A percentile compares a stretch with the other conserved stretches of the same genome.
Evolutionary conservation across 148 eudicot genomes (phyloP).

Genomic region (Arbutus unedo): DNA sequence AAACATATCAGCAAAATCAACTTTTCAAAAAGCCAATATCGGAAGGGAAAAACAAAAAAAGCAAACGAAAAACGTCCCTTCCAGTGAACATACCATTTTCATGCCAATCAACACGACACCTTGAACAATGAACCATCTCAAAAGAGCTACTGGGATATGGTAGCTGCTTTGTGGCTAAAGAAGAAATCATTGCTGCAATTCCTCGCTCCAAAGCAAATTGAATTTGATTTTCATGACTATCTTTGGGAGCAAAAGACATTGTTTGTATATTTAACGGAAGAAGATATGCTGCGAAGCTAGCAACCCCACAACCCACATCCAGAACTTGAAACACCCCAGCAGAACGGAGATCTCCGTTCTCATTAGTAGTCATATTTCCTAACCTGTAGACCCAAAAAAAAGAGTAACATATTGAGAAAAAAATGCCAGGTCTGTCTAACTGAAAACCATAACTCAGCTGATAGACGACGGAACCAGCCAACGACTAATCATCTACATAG

Average conservation of each 20-base stretch:
- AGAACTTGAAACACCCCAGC: constrained; percentile 88
- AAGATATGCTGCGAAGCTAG: constrained; percentile 91
- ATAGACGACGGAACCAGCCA: background rate
- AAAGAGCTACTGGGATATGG: constrained; percentile 89
- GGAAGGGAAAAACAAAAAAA: background rate
- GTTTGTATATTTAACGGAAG: constrained; percentile 74
- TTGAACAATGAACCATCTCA: constrained; percentile 96
- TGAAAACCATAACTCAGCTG: background rate
- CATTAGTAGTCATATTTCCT: constrained; percentile 88
- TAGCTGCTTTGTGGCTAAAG: constrained; percentile 82
- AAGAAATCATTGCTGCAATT: constrained; percentile 88
- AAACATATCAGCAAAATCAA: background rate
- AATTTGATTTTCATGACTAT: constrained; percentile 94
- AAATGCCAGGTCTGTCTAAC: background rate
- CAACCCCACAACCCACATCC: constrained; percentile 99
- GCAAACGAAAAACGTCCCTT: background rate
- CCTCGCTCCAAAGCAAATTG: constrained; percentile 97
- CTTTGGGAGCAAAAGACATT: constrained; percentile 98
- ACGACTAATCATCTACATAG: background rate
- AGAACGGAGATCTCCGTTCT: constrained; percentile 71
- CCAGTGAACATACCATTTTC: constrained; percentile 58
- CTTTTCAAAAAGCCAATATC: constrained; percentile 1
- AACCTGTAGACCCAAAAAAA: constrained; percentile 47
- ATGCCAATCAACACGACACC: constrained; percentile 97
- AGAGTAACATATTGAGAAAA: background rate